Evolutionary conservation across 495 filamentous ascomycete species (phyloP), one percentile per base, ranked within the genome.

Genomic region (Hapsidospora chrysogenum): DNA sequence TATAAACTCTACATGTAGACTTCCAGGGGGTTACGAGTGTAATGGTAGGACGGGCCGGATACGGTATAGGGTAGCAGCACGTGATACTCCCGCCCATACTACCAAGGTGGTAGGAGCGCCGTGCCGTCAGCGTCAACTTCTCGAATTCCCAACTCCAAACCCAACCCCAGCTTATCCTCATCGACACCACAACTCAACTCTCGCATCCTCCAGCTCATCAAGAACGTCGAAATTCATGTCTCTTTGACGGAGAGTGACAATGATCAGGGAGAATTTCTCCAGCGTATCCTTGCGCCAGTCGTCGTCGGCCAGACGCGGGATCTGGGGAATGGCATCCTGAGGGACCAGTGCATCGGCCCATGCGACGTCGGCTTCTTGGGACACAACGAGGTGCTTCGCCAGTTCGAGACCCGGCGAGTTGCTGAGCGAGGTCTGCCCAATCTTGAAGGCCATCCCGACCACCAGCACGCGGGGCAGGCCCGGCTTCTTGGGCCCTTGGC

Each of bases 371-470:
- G 48, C 55, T 17, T 42, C 30, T 9, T 43, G 35, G 9, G 38
- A 42, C 20, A 43, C 36, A 1, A 33, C 32, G 2, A 59, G 42
- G 2, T 28, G 43, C 25, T 46, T 41, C 17, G 44, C 42, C 2
- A 57, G 42, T 21, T 42, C 47, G 9, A 57, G 17, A 2, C 45
- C 48, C 4, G 54, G 54, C 4, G 50, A 54, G 36, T 50, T 48
- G 41, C 39, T 45, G 0, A 53, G 27, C 14, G 46, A 35, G 2
- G 44, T 43, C 31, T 57, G 48, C 9, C 53, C 53, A 13, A 37
- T 30, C 29, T 57, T 58, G 43, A 57, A 57, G 2, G 43, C 53
- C 9, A 54, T 42, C 3, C 51, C 52, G 6, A 51, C 55, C 5
- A 58, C 51, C 0, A 58, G 38, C 7, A 58, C 52, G 15, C 48